Evolutionary conservation across 805 yeast species (phyloP).

Genomic region (Schizosaccharomyces lindneri): DNA sequence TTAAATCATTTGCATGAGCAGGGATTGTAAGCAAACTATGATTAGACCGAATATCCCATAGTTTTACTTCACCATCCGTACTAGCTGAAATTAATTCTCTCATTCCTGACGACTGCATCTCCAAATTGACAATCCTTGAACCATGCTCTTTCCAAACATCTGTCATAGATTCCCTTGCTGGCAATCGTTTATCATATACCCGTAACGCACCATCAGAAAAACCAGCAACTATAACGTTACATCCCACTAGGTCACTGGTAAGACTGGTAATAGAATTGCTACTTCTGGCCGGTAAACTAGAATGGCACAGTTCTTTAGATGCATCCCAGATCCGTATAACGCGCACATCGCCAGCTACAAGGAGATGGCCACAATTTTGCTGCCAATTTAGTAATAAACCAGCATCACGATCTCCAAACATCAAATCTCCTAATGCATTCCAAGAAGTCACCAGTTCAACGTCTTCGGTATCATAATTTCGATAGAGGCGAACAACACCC

Average conservation of each 20-base stretch:
- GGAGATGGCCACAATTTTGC: slow-evolving; percentile 70
- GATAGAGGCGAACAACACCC: slow-evolving; percentile 74
- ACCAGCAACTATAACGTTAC: slow-evolving; percentile 72
- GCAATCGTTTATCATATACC: slow-evolving; percentile 73
- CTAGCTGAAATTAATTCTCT: slow-evolving; percentile 65
- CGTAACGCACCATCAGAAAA: slow-evolving; percentile 75
- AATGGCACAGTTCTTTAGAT: slow-evolving; percentile 63
- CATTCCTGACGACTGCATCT: slow-evolving; percentile 90
- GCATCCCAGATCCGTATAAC: slow-evolving; percentile 91
- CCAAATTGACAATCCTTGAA: slow-evolving; percentile 46
- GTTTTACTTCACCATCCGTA: slow-evolving; percentile 52
- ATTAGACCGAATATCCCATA: slow-evolving; percentile 72
- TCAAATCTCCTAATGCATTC: slow-evolving; percentile 74
- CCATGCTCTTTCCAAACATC: slow-evolving; percentile 44
- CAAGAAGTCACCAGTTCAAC: slow-evolving; percentile 59
- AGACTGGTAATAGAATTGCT: slow-evolving; percentile 68
- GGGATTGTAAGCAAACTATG: slow-evolving; percentile 42
- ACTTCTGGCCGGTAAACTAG: slow-evolving; percentile 77
- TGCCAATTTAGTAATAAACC: slow-evolving; percentile 91
- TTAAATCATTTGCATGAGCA: slow-evolving; percentile 28
- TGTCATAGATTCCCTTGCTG: slow-evolving; percentile 65
- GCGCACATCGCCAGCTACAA: slow-evolving; percentile 87
- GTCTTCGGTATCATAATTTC: slow-evolving; percentile 38
- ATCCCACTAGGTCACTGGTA: slow-evolving; percentile 89
- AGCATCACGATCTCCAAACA: slow-evolving; percentile 54